Conservation (phyloP, 306 rosid species). For the Trifolium repens region DNA sequence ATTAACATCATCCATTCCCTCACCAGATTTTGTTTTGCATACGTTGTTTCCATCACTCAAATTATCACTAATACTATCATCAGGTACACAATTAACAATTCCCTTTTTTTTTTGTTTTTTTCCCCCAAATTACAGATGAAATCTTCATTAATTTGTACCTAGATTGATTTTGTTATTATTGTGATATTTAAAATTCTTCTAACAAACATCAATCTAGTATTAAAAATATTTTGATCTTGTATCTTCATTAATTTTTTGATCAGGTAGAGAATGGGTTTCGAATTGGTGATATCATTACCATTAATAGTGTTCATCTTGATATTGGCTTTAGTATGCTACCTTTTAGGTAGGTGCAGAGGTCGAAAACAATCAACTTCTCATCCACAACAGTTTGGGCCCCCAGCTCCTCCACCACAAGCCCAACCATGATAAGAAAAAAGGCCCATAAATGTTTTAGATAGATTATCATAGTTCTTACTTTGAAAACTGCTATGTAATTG, state of each 20-base stretch:
- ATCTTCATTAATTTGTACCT: neutral
- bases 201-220: neutral
- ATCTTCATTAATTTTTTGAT: neutral
- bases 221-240: neutral
- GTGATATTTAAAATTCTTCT: neutral
- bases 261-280: slow-evolving; percentile 44
- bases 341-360: slow-evolving; percentile 52
- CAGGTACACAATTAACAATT: slow-evolving; percentile 31
- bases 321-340: slow-evolving; percentile 59
- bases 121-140: neutral
- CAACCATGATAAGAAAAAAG: neutral
- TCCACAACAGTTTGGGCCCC: slow-evolving; percentile 51
- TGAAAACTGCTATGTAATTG: no score
- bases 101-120: neutral
- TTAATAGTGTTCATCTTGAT: slow-evolving; percentile 54
- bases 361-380: slow-evolving; percentile 38
- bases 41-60: slow-evolving; percentile 16
- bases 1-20: slow-evolving; percentile 2
- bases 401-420: slow-evolving; percentile 54
- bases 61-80: neutral
- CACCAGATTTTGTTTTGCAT: neutral
- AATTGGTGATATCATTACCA: slow-evolving; percentile 58
- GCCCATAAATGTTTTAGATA: no score
- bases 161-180: neutral
- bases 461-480: no score